phyloP scores from a whole-genome alignment of 164 flowering plant genomes.

The Cinnamomum micranthum region DNA sequence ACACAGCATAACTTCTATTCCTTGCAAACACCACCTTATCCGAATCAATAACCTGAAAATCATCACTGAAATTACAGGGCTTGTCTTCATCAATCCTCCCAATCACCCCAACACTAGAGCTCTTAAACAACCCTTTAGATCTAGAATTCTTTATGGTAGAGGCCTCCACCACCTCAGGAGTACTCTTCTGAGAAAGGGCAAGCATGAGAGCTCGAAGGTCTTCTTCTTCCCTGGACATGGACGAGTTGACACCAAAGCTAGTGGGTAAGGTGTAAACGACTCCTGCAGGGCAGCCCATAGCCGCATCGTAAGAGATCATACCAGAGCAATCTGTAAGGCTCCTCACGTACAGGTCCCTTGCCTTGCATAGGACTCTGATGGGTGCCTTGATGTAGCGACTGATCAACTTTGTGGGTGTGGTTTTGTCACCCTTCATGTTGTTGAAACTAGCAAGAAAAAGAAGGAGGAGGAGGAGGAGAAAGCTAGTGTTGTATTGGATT shows the following conservation, averaged over 20 bases:
- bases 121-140: conserved; percentile 23
- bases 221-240: conserved; percentile 23
- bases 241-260: conserved; percentile 37
- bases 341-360: conserved; percentile 36
- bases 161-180: background rate
- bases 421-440: conserved; percentile 14
- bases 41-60: conserved; percentile 2
- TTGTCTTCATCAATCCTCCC: conserved; percentile 69
- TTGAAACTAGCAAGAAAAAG: too few species aligned
- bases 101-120: conserved; percentile 39
- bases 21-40: background rate
- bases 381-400: conserved; percentile 31
- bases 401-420: conserved; percentile 14
- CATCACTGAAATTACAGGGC: conserved; percentile 41
- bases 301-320: conserved; percentile 10
- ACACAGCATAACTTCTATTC: conserved; percentile 7
- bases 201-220: conserved; percentile 42
- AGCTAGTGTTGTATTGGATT: too few species aligned
- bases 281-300: conserved; percentile 17
- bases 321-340: conserved; percentile 34
- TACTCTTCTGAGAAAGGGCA: conserved; percentile 32
- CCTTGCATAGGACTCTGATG: conserved; percentile 27
- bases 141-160: background rate
- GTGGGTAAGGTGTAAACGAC: conserved; percentile 25
- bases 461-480: background rate